These are phyloP conservation scores for Misopates orontium DNA, from an alignment of 257 asterid species.

Conservation along the genomic window DNA sequence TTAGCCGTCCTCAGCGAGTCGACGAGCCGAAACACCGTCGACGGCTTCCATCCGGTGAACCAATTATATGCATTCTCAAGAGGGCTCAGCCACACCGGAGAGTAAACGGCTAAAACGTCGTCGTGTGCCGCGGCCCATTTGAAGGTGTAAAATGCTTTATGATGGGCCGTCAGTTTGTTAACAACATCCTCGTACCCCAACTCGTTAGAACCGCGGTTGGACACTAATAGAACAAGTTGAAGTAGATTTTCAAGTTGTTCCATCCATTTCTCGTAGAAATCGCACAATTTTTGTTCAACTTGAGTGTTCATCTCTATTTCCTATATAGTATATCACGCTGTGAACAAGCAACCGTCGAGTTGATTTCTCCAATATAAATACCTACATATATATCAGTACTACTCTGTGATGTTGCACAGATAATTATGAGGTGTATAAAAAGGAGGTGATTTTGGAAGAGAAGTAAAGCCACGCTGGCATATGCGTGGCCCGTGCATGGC, in stretches of 20 bases:
- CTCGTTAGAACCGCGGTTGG: conserved; percentile 13
- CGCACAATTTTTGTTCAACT: conserved; percentile 37
- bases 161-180: conserved; percentile 50
- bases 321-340: too few relatives aligned
- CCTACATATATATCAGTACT: too few relatives aligned
- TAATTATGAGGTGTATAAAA: too few relatives aligned
- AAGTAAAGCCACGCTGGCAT: too few relatives aligned
- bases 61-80: conserved; percentile 48
- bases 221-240: conserved; percentile 15
- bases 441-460: too few relatives aligned
- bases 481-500: too few relatives aligned
- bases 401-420: too few relatives aligned
- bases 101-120: conserved; percentile 53
- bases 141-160: conserved; percentile 55
- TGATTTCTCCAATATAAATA: too few relatives aligned
- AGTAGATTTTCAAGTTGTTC: conserved; percentile 46
- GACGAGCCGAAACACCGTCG: conserved; percentile 45
- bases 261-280: conserved; percentile 61
- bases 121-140: conserved; percentile 67
- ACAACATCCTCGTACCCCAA: conserved; percentile 24
- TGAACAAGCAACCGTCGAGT: too few relatives aligned
- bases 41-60: conserved; percentile 84
- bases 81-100: conserved; percentile 61
- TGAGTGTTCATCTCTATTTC: conserved; percentile 43
- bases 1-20: conserved; percentile 26